Evolutionary conservation across 179 eudicot species (phyloP), one percentile per base, ranked within the genome.

Genomic region (Camellia oleifera): DNA sequence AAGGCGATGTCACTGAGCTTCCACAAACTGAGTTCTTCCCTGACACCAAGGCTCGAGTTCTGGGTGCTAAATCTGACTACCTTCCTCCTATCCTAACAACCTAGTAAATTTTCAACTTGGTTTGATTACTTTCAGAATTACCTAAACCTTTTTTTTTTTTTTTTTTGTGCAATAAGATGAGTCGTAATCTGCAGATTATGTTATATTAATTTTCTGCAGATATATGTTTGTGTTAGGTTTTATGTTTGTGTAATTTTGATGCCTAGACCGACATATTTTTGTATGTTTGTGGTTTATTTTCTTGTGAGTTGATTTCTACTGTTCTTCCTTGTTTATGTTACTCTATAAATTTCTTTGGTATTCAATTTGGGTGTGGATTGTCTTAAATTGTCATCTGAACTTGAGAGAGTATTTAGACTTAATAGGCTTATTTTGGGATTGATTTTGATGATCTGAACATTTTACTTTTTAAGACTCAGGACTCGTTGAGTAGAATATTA

Each of bases 61-160:
- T 92, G 65, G 97, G 95, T 42, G 77, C 80, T 32, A 91, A 86
- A 78, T 77, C 84, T 40, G 97, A 90, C 26, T 81, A 81, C 54
- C 88, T 92, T 44, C 94, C 93, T 65, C 94, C 97, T 2, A 91
- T 92, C 71, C 90, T 92, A 40, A 92, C 97, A 4, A 82, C 85
- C 69, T 82, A 78, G 70, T 70, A 23, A 12, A 68, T 7, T 64
- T 13, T 58, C 17, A 62, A 8, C 14, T 72, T 57, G 11, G 20
- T 53, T 44, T 60, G 69, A 32, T 23, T 18, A 17, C 17, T 45
- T 62, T 62, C 26, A 62, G 26, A 62, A 62, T 57, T 57, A 48
- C 52, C 52, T 4, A 54, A 14, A 12, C 67, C 40, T 20, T 63
- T 1, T 6, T 63, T 63, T 63, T 2, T 32, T 32, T 32, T 17